A percentile compares a stretch with the other conserved stretches of the same genome.
Conservation (phyloP, 2,329 filamentous ascomycete species). For the Graphilbum ipis-grandicollis region DNA sequence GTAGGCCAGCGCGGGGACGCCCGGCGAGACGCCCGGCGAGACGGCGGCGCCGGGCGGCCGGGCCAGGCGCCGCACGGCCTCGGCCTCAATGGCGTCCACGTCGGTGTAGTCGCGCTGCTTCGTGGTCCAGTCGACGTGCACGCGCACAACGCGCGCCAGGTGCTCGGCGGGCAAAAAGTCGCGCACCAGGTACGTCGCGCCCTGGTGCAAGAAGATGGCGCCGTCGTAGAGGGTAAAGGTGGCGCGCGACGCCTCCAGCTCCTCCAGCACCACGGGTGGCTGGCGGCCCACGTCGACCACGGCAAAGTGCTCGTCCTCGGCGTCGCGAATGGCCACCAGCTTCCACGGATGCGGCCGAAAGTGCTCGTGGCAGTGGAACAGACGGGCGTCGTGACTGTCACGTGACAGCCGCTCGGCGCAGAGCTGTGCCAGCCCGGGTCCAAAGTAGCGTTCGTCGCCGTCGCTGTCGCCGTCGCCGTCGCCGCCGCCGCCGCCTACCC, state of each 20-base stretch:
- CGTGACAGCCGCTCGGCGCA: slow-evolving; percentile 56
- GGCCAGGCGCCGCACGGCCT: slow-evolving; percentile 53
- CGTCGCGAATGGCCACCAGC: slow-evolving; percentile 76
- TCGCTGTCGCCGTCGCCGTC: no score
- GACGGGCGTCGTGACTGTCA: slow-evolving; percentile 62
- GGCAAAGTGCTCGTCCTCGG: slow-evolving; percentile 75
- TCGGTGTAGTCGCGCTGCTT: slow-evolving; percentile 87
- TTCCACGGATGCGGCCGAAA: slow-evolving; percentile 75
- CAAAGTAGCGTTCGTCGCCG: no score
- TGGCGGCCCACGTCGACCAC: slow-evolving; percentile 77
- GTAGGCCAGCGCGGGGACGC: slow-evolving; percentile 51
- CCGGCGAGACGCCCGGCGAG: slow-evolving; percentile 12
- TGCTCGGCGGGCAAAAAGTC: slow-evolving; percentile 68
- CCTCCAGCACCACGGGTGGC: slow-evolving; percentile 74
- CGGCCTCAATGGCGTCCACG: slow-evolving; percentile 82
- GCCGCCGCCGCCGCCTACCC: slow-evolving; percentile 52
- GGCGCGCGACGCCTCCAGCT: slow-evolving; percentile 88
- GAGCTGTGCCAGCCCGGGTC: slow-evolving; percentile 50
- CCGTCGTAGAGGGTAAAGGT: slow-evolving; percentile 95
- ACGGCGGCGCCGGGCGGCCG: background rate
- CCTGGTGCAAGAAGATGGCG: slow-evolving; percentile 92
- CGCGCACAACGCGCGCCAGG: slow-evolving; percentile 74
- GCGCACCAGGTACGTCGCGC: slow-evolving; percentile 79
- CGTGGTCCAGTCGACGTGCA: slow-evolving; percentile 90
- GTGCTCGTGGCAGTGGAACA: slow-evolving; percentile 76